phyloP scores from a whole-genome alignment of 2,329 filamentous ascomycete species.

The Didymella keratinophila region DNA sequence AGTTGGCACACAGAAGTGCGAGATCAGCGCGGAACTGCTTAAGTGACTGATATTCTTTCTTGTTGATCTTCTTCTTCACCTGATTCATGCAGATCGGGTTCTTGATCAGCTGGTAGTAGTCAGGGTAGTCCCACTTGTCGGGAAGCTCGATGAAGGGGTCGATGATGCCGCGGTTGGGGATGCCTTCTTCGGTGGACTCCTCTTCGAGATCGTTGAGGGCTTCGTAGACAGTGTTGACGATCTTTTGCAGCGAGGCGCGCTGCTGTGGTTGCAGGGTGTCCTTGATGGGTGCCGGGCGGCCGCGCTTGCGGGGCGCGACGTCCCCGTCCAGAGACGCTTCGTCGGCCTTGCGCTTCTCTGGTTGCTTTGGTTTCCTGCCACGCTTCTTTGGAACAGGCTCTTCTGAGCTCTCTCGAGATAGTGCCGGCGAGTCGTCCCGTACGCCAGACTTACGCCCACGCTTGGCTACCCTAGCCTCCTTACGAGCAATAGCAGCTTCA shows the following conservation, averaged over 20 bases:
- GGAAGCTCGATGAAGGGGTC: conserved; percentile 93
- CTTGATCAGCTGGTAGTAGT: conserved; percentile 94
- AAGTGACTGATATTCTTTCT: conserved; percentile 86
- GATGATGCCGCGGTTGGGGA: conserved; percentile 80
- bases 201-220: conserved; percentile 85
- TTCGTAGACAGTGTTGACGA: conserved; percentile 79
- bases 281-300: conserved; percentile 69
- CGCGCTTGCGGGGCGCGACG: conserved; percentile 69
- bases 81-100: conserved; percentile 95
- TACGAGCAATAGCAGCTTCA: conserved; percentile 89
- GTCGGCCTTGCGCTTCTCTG: conserved; percentile 87
- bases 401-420: conserved; percentile 84
- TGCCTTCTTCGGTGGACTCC: conserved; percentile 67
- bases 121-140: conserved; percentile 85
- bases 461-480: conserved; percentile 83
- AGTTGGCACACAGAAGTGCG: conserved; percentile 85
- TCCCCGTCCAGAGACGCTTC: conserved; percentile 72
- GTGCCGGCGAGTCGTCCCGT: conserved; percentile 75
- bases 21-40: conserved; percentile 85
- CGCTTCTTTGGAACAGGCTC: conserved; percentile 79
- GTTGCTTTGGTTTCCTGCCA: conserved; percentile 74
- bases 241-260: conserved; percentile 79
- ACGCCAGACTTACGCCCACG: conserved; percentile 70
- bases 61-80: conserved; percentile 94
- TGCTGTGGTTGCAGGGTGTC: conserved; percentile 73